Base-by-base conservation (phyloP, 2,329 filamentous ascomycete genomes). In the Coniochaeta hoffmannii region DNA sequence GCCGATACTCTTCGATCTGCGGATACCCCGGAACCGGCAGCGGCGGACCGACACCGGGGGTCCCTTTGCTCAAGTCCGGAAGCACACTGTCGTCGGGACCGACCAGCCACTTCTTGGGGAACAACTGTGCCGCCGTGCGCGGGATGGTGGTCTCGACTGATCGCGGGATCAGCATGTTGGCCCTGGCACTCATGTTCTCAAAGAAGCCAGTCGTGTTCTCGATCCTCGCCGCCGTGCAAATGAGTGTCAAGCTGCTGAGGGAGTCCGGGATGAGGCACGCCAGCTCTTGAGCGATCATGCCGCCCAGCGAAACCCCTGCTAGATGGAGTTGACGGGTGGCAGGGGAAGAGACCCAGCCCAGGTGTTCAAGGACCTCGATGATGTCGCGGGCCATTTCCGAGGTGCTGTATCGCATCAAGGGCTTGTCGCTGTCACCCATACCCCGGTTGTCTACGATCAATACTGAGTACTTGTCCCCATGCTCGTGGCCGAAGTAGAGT, bases 271-370 rank as follows among this genome's bases (percentile, higher is more conserved):
- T 70, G n/a, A 76, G 68, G 61, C 71, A 74, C 22, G 79, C 83
- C 4, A 96, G 66, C 72, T 96, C 91, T 70, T 96, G 91, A 2
- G 89, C 83, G 63, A 96, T 93, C 91, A 96, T 96, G 65, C 91
- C 90, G 60, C 90, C 90, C 80, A 96, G 88, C 57, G 86, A 90
- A 60, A 93, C 84, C 55, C 90, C 91, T 32, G 88, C 76, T 53
- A 95, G 68, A 72, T 96, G 85, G 67, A 74, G 77, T 72, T 63
- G 76, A 63, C 66, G 77, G 60, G 54, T 69, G 50, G 57, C 66
- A 6, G 49, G 30, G 22, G 50, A 30, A 26, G 61, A 61, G 11
- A 66, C 83, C 88, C 89, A 95, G 59, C 83, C 84, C 10, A 94
- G 68, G 63, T 88, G 80, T 60, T 85, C 79, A 28, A 82, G 68